phyloP scores from a whole-genome alignment of 352 stramenopile genomes.

The Pythium coloratum region DNA sequence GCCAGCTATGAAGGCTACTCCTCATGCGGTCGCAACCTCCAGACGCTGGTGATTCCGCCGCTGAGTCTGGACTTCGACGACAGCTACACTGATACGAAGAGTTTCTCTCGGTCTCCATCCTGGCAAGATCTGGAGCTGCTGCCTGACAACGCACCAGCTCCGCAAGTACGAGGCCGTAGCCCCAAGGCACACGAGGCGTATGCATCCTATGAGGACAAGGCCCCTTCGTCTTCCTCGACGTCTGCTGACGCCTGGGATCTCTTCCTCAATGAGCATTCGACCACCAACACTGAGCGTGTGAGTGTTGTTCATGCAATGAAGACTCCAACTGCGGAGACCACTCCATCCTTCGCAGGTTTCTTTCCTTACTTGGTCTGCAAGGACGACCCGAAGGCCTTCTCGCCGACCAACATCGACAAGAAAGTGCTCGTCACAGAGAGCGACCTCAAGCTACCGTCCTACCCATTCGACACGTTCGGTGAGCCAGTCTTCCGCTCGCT shows the following conservation, averaged over 20 bases:
- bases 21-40: background rate
- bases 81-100: background rate
- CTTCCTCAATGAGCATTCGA: slow-evolving; percentile 2
- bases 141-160: background rate
- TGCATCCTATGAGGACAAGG: background rate
- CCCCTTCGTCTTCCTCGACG: background rate
- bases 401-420: slow-evolving; percentile 40
- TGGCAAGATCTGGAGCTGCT: slow-evolving; percentile 14
- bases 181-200: background rate
- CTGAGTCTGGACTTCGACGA: slow-evolving; percentile 6
- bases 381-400: slow-evolving; percentile 27
- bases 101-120: slow-evolving; percentile 1
- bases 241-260: slow-evolving; percentile 7
- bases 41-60: background rate
- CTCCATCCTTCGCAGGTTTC: background rate
- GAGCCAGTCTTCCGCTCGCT: slow-evolving; percentile 11
- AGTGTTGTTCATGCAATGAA: slow-evolving; percentile 5
- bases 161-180: background rate
- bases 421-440: slow-evolving; percentile 52
- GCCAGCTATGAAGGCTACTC: background rate
- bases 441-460: slow-evolving; percentile 37
- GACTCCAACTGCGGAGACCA: slow-evolving; percentile 10
- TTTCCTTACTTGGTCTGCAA: slow-evolving; percentile 1
- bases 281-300: background rate
- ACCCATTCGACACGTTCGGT: background rate